Conservation (phyloP, 805 yeast species). For the Spathaspora hagerdaliae region DNA sequence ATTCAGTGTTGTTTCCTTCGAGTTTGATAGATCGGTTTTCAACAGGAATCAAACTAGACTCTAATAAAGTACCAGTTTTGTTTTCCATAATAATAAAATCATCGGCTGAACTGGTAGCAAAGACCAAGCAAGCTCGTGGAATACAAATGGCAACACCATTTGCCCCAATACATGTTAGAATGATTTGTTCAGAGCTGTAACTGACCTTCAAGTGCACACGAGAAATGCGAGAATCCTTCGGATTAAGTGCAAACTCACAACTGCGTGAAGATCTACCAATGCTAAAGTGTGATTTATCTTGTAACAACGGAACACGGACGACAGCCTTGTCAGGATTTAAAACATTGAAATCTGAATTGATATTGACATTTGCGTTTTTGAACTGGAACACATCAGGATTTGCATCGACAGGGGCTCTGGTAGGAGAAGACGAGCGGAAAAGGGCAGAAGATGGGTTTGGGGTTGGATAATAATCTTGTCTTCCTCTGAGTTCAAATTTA, state of each 20-base stretch:
- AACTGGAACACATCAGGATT: not conserved
- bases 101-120: conserved; percentile 16
- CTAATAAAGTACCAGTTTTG: conserved; percentile 19
- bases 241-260: conserved; percentile 47
- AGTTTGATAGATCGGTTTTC: conserved; percentile 28
- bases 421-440: conserved; percentile 41
- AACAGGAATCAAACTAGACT: conserved; percentile 3
- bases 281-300: conserved; percentile 32
- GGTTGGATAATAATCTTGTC: conserved; percentile 45
- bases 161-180: conserved; percentile 70
- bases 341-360: conserved; percentile 32
- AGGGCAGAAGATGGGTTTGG: conserved; percentile 62
- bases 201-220: conserved; percentile 59
- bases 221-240: conserved; percentile 55
- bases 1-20: conserved; percentile 45
- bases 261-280: conserved; percentile 69
- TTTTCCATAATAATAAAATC: conserved; percentile 21
- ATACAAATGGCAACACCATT: conserved; percentile 73
- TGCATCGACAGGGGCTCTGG: conserved; percentile 8
- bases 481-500: not conserved
- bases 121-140: conserved; percentile 45
- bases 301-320: conserved; percentile 37
- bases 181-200: conserved; percentile 41
- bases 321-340: conserved; percentile 29
- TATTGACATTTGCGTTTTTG: conserved; percentile 12